phyloP scores from a whole-genome alignment of 768 basidiomycete species.

The Neoboletus magnificus region DNA sequence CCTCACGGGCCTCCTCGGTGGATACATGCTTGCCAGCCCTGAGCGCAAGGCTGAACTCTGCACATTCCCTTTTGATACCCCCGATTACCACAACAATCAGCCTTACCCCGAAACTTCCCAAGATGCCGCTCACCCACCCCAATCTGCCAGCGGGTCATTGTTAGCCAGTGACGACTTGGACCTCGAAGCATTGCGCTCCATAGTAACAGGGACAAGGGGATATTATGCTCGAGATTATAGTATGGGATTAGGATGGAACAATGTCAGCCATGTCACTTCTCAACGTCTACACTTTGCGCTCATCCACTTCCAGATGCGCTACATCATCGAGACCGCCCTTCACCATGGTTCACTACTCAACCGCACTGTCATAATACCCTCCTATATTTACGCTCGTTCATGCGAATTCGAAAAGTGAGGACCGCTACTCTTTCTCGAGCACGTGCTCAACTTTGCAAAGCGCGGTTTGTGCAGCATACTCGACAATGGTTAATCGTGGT shows the following conservation, averaged over 20 bases:
- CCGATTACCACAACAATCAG: background rate
- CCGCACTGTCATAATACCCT: constrained; percentile 42
- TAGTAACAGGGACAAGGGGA: constrained; percentile 39
- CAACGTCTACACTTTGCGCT: background rate
- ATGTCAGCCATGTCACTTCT: constrained; percentile 29
- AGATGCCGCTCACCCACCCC: background rate
- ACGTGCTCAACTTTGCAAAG: constrained; percentile 15
- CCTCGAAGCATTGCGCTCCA: constrained; percentile 31
- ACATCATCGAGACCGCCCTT: constrained; percentile 45
- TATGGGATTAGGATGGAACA: constrained; percentile 47
- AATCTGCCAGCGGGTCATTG: constrained; percentile 5
- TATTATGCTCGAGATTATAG: constrained; percentile 45
- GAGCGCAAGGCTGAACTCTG: constrained; percentile 18
- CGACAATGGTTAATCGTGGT: constrained; percentile 43
- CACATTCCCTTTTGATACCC: constrained; percentile 13
- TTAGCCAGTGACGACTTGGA: constrained; percentile 23
- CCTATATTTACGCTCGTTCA: constrained; percentile 44
- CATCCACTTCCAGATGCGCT: constrained; percentile 37
- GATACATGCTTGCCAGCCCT: constrained; percentile 21
- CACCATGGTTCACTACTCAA: constrained; percentile 43
- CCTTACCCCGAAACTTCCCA: background rate
- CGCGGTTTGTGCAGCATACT: constrained; percentile 38
- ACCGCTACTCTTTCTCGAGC: background rate
- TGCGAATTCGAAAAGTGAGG: constrained; percentile 36
- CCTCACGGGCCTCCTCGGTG: constrained; percentile 24